Conservation (phyloP, 148 eudicot genomes). For the Silene uniflora region DNA sequence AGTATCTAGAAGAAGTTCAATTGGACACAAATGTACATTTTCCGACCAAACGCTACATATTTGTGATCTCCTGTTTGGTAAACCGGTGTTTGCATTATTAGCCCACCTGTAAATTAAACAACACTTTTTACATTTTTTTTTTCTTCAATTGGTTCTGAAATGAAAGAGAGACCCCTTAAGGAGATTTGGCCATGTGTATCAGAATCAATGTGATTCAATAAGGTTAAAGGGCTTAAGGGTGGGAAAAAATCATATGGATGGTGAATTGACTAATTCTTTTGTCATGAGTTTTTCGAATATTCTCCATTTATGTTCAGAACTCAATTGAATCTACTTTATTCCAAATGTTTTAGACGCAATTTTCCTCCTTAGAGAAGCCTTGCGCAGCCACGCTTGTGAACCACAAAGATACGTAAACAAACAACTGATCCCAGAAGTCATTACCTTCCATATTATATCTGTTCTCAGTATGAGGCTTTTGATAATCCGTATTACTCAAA, state of each 20-base stretch:
- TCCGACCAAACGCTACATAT: not conserved
- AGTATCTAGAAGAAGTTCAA: not conserved
- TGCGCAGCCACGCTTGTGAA: not conserved
- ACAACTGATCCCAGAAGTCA: not conserved
- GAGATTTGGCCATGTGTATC: not conserved
- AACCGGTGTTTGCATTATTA: too few relatives aligned
- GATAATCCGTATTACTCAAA: constrained; percentile 31
- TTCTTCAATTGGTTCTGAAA: too few relatives aligned
- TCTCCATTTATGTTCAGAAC: not conserved
- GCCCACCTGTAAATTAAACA: too few relatives aligned
- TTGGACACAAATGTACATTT: not conserved
- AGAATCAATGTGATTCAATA: not conserved
- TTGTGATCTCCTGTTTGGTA: too few relatives aligned
- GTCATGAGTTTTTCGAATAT: not conserved
- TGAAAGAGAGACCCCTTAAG: not conserved
- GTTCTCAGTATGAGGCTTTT: constrained; percentile 30
- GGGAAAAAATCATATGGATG: not conserved
- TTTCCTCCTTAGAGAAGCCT: not conserved
- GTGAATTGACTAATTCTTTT: not conserved
- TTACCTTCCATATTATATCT: constrained; percentile 45
- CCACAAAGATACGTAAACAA: not conserved
- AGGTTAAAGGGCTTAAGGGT: not conserved
- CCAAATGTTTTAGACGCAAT: not conserved
- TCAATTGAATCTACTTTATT: not conserved
- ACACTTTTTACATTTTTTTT: too few relatives aligned